A percentile compares a stretch with the other conserved stretches of the same genome.
Conservation (phyloP, 1,284 basidiomycete genomes). For the Ganoderma boninense region DNA sequence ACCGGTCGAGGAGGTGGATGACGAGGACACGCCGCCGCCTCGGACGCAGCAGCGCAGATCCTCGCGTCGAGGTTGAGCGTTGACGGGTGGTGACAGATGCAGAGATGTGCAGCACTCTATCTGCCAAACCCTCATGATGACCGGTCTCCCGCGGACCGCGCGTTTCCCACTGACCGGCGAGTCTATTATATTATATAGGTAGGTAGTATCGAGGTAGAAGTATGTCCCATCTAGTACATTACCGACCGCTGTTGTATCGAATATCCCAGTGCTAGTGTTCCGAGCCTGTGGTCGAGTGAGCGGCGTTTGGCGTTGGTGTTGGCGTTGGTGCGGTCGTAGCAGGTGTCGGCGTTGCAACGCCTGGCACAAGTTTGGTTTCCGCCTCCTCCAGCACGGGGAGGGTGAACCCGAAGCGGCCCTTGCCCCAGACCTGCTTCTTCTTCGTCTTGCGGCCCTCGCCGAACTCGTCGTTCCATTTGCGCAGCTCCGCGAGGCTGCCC, state of each 20-base stretch:
- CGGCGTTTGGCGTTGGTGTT: background rate
- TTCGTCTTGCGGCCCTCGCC: conserved; percentile 78
- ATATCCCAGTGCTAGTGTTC: conserved; percentile 14
- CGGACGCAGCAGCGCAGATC: conserved; percentile 35
- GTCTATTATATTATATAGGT: conserved; percentile 32
- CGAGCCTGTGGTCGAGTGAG: background rate
- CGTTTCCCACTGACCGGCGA: conserved; percentile 11
- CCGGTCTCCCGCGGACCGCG: background rate
- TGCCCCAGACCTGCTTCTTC: conserved; percentile 76
- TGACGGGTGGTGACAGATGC: conserved; percentile 6
- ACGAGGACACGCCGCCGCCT: conserved; percentile 42
- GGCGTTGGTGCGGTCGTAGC: conserved; percentile 6
- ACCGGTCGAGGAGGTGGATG: conserved; percentile 44
- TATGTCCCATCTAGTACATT: conserved; percentile 24
- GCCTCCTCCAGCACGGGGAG: conserved; percentile 34
- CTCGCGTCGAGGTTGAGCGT: conserved; percentile 19
- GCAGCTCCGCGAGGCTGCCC: conserved; percentile 81
- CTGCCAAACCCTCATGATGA: background rate
- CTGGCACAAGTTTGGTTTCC: conserved; percentile 49
- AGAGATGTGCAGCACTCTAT: conserved; percentile 4
- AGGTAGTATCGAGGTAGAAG: conserved; percentile 24
- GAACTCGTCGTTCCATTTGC: conserved; percentile 94
- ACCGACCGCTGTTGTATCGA: conserved; percentile 15
- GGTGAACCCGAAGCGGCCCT: conserved; percentile 76
- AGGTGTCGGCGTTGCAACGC: conserved; percentile 33